phyloP scores from a whole-genome alignment of 192 early-diverging fungal species.

The Mortierella hygrophila region DNA sequence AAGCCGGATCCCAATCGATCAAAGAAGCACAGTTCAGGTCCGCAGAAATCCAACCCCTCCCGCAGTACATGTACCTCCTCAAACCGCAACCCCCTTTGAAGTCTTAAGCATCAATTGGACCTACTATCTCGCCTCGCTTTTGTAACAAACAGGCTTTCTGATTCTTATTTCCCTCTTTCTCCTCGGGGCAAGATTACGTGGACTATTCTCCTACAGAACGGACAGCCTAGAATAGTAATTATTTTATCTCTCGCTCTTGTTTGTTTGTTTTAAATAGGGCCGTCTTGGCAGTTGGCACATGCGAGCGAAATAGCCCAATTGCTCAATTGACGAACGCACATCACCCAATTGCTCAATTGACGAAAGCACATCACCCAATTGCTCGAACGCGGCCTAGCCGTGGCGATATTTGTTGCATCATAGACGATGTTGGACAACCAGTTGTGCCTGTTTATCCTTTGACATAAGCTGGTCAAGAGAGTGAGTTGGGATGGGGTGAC shows the following conservation, averaged over 20 bases:
- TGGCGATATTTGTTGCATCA: not conserved
- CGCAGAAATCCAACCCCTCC: too few species aligned
- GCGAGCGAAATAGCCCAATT: not conserved
- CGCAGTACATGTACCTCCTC: too few species aligned
- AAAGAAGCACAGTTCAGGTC: too few species aligned
- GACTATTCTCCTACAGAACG: not conserved
- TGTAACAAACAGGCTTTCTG: not conserved
- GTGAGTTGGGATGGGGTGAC: not conserved
- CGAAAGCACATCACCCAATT: not conserved
- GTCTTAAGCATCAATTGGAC: not conserved
- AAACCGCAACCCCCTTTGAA: too few species aligned
- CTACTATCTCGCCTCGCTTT: not conserved
- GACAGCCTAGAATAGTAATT: not conserved
- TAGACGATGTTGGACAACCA: not conserved
- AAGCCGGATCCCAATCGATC: too few species aligned
- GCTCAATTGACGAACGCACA: not conserved
- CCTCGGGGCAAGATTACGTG: slow-evolving; percentile 2
- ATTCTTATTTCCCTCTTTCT: not conserved
- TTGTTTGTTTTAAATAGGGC: not conserved
- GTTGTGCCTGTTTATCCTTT: not conserved
- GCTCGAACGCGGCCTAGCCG: not conserved
- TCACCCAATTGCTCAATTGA: not conserved
- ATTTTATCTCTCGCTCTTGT: not conserved
- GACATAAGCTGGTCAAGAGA: too few species aligned
- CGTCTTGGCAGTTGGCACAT: not conserved